Base-by-base conservation (phyloP, 2,329 filamentous ascomycete species). In the Zelopaecilomyces penicillatus region DNA sequence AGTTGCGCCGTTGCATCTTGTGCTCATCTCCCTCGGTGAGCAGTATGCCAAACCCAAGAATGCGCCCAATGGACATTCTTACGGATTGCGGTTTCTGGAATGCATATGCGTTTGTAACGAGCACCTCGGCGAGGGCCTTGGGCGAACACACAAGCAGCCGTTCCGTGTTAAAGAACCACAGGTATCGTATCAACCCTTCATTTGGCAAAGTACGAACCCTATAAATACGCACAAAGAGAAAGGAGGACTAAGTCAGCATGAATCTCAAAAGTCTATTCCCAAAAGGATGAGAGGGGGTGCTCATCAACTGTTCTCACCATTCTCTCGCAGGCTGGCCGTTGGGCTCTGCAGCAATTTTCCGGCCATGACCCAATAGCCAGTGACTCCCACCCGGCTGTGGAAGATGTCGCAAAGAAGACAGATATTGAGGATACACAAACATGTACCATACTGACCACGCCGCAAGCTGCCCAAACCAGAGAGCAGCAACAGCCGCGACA, bases 21-120 rank as follows among this genome's bases (percentile, higher is more conserved):
- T 96, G 91, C 56, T 90, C 86, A 9, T 94, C 86, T n/a, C 90
- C 90, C 64, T 96, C 90, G 2, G 87, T 85, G 8, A 96, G 69
- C 33, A 96, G 65, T 10, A 91, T 68, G 7, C 86, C 85, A 9
- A 82, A 66, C 7, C 87, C 84, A 9, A 91, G 69, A 28, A 89
- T 69, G 26, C 78, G 72, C 2, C 74, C 76, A 4, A 91, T 66
- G 2, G 73, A 71, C 37, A 65, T 64, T 31, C 76, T 68, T 30
- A 86, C 53, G 27, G 70, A 57, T 1, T 54, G 42, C 0, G 83
- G 83, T 58, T 87, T 88, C 37, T 71, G 57, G 52, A 86, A 90
- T 35, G 83, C 77, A 59, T 89, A 88, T 51, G 72, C 80, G 48
- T 80, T 82, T 12, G 76, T 78, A 28, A 80, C 78, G 4, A 89